Evolutionary conservation across 495 filamentous ascomycete genomes (phyloP).

Genomic region (Hyphodiscus hymeniophilus): DNA sequence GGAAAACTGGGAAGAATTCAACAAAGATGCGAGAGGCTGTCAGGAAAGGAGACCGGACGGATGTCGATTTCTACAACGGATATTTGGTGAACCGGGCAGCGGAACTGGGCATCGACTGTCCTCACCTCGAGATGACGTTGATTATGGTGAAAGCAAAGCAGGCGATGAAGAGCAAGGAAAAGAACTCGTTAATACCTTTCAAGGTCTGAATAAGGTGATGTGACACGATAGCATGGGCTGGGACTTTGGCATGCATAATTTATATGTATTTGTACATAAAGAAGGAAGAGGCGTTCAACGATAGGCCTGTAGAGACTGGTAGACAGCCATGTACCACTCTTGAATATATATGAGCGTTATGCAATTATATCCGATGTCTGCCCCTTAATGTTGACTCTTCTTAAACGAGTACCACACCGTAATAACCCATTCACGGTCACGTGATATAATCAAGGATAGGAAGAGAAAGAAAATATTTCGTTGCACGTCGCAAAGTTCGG

Average conservation of each 20-base stretch:
- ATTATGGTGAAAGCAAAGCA: slow-evolving; percentile 18
- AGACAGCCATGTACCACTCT: too few species aligned
- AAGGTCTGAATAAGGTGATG: neutral
- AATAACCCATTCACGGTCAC: too few species aligned
- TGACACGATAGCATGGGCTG: neutral
- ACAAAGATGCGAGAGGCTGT: slow-evolving; percentile 20
- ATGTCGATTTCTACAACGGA: slow-evolving; percentile 25
- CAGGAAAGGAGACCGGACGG: slow-evolving; percentile 17
- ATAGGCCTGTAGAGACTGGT: too few species aligned
- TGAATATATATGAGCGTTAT: too few species aligned
- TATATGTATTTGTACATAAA: neutral
- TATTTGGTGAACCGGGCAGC: slow-evolving; percentile 17
- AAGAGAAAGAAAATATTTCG: too few species aligned
- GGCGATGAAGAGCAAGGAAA: slow-evolving; percentile 7
- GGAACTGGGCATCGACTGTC: slow-evolving; percentile 18
- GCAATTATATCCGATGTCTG: too few species aligned
- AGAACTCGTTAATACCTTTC: slow-evolving; percentile 16
- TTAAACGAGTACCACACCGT: too few species aligned
- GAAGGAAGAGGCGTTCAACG: neutral
- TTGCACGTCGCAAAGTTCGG: too few species aligned
- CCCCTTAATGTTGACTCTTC: too few species aligned
- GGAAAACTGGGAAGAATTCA: slow-evolving; percentile 3
- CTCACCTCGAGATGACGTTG: slow-evolving; percentile 8
- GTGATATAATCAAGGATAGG: too few species aligned
- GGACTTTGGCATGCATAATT: neutral